Base-by-base conservation (phyloP, 2,329 filamentous ascomycete genomes). In the Aspergillus udagawae region DNA sequence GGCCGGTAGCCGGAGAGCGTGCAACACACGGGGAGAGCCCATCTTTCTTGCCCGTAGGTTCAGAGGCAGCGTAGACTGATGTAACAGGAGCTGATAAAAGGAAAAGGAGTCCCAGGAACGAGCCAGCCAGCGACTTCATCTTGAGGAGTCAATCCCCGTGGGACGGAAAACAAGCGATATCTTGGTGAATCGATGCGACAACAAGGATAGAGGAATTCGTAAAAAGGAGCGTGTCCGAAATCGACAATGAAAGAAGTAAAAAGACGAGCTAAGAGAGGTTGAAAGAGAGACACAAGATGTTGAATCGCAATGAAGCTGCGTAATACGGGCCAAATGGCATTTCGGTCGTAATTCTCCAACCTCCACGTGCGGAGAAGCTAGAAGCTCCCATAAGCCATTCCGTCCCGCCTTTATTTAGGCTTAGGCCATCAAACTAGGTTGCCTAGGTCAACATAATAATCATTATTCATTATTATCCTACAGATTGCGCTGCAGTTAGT, bases 21-120 rank as follows among this genome's bases (percentile, higher is more conserved):
- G 84, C 82, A n/a, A 85, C 85, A 69, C 85, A 88, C 60, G 84
- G 81, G 54, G 80, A 78, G 48, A 76, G 70, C n/a, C 75, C 66
- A 59, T 80, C 69, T 44, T 73, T 72, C 8, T 66, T 58, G 68
- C 79, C 71, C 63, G 76, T 66, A 59, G 75, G 70, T 41, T 77
- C 72, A 25, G 74, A 70, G 50, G 75, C 73, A 41, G 73, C 67
- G 53, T 60, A 56, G 50, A 65, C 60, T 14, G 70, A 63, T 25
- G 65, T 62, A 49, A 72, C 60, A n/a, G 69, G 63, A 38, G 68
- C 65, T 25, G 73, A 65, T 55, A 75, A 64, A 53, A 75, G 61
- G 58, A 75, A 66, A 45, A 73, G 62, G 14, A 67, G 62, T 49
- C 65, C 67, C 63, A 67, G 59, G 60, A 70, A 48, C 51, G 68